Evolutionary conservation across 2,329 filamentous ascomycete genomes (phyloP).

Genomic region (Colletotrichum endophyticum): DNA sequence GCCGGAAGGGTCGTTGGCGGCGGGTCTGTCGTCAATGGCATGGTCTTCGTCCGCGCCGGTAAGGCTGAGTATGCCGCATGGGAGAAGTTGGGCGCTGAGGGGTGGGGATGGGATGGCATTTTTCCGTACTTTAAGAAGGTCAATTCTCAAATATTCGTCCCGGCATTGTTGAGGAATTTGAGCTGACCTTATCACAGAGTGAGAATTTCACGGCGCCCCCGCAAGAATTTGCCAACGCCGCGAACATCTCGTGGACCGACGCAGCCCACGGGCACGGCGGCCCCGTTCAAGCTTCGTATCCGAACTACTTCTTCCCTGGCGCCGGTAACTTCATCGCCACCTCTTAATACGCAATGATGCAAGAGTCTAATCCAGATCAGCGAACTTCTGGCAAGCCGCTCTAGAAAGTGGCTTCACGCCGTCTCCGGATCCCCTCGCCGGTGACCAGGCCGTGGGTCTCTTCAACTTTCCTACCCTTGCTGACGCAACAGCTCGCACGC

Average conservation of each 20-base stretch:
- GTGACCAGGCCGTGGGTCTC: constrained; percentile 25
- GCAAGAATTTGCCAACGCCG: background rate
- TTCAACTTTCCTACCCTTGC: constrained; percentile 29
- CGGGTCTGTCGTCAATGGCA: constrained; percentile 41
- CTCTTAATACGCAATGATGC: rapidly evolving
- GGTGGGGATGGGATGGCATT: constrained; percentile 41
- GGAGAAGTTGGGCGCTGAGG: constrained; percentile 46
- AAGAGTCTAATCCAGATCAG: background rate
- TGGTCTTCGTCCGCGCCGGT: constrained; percentile 38
- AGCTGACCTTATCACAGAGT: background rate
- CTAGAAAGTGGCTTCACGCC: constrained; percentile 24
- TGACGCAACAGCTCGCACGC: constrained; percentile 33
- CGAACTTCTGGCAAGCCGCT: constrained; percentile 32
- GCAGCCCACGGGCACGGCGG: constrained; percentile 30
- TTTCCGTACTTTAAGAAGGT: constrained; percentile 50
- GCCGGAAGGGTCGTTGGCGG: constrained; percentile 41
- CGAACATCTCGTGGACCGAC: constrained; percentile 16
- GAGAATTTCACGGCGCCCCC: constrained; percentile 22
- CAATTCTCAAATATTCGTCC: background rate
- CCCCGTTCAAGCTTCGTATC: constrained; percentile 34
- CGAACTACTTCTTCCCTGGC: constrained; percentile 34
- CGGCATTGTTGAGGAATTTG: background rate
- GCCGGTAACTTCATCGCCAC: constrained; percentile 20
- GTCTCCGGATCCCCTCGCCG: constrained; percentile 27
- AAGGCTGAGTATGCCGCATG: constrained; percentile 46